phyloP scores from a whole-genome alignment of 208 protist genomes.

The Kentomonas sorsogonicus region DNA sequence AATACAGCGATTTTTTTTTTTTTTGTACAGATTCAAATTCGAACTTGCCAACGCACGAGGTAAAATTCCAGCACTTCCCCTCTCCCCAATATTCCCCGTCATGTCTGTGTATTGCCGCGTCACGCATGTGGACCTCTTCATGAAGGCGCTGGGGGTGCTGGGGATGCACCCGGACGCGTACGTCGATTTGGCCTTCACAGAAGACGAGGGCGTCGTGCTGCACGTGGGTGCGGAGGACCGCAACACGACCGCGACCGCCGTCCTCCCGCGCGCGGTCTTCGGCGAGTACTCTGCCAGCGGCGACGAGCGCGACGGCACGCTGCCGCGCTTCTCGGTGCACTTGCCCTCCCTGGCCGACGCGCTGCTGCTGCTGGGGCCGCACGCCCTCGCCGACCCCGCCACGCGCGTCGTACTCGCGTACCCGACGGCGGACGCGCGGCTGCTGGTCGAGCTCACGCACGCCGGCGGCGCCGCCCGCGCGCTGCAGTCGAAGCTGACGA shows the following conservation, averaged over 20 bases:
- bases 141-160: constrained; percentile 53
- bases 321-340: constrained; percentile 48
- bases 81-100: constrained; percentile 3
- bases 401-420: constrained; percentile 45
- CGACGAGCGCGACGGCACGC: too few species aligned
- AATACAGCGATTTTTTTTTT: constrained; percentile 5
- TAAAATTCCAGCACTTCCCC: constrained; percentile 5
- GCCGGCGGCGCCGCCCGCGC: constrained; percentile 17
- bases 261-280: constrained; percentile 61
- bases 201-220: constrained; percentile 43
- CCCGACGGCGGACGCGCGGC: constrained; percentile 35
- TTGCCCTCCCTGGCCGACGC: constrained; percentile 63
- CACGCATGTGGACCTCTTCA: constrained; percentile 34
- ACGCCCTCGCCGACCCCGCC: constrained; percentile 13
- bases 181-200: constrained; percentile 61
- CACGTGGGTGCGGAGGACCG: constrained; percentile 69
- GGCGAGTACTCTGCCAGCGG: constrained; percentile 62
- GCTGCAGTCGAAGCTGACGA: constrained; percentile 62
- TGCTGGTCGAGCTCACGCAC: constrained; percentile 62
- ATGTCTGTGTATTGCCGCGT: constrained; percentile 81
- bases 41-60: neutral
- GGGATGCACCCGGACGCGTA: constrained; percentile 53
- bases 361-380: constrained; percentile 51
- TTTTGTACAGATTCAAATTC: neutral
- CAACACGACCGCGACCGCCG: constrained; percentile 68